phyloP scores from a whole-genome alignment of 2,329 filamentous ascomycete genomes.

The Pseudogymnoascus sp. region DNA sequence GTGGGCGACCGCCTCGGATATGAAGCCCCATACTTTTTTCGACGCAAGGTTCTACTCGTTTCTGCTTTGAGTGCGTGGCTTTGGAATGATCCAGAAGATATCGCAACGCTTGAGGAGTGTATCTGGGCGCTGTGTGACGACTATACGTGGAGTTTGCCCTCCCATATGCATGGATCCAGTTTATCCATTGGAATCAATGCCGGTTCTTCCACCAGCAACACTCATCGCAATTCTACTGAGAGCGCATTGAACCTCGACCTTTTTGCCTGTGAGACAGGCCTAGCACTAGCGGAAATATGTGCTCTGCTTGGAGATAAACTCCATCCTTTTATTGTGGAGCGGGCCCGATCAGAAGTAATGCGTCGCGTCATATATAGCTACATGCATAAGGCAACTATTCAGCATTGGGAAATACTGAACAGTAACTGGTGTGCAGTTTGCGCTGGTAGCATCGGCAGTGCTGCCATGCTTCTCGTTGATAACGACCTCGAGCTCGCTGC shows the following conservation, averaged over 20 bases:
- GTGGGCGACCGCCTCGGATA: not conserved
- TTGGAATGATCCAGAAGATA: not conserved
- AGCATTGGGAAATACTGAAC: not conserved
- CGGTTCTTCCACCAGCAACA: not conserved
- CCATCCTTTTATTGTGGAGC: not conserved
- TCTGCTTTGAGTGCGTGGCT: not conserved
- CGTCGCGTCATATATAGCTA: not conserved
- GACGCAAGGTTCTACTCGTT: not conserved
- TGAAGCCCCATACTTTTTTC: not conserved
- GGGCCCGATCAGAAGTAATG: not conserved
- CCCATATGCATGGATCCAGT: not conserved
- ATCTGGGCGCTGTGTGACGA: not conserved
- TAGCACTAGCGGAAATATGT: not conserved
- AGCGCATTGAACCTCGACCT: not conserved
- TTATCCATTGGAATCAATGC: not conserved
- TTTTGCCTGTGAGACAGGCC: not conserved
- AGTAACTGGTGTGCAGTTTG: conserved; percentile 5
- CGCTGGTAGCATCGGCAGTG: not conserved
- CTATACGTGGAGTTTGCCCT: conserved; percentile 4
- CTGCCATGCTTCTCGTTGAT: not conserved
- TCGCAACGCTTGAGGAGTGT: not conserved
- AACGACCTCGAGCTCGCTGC: not conserved
- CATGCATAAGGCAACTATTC: not conserved
- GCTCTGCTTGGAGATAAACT: conserved; percentile 1
- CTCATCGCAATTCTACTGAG: not conserved